Evolutionary conservation across 371 early-diverging fungal genomes (phyloP), one percentile per base, ranked within the genome.

Genomic region (Saksenaea vasiformis): DNA sequence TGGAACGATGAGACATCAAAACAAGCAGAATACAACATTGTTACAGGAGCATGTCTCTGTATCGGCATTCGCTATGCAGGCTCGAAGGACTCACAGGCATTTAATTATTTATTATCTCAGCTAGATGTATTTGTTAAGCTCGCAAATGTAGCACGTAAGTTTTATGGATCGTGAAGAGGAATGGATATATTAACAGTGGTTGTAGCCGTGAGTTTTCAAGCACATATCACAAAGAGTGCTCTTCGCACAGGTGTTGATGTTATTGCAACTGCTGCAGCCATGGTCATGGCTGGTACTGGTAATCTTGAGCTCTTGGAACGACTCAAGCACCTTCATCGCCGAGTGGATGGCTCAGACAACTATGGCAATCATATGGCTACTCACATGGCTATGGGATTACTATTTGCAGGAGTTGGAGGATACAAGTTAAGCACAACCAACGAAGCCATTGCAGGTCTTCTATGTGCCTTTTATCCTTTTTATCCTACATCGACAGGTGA

Each of bases 321-420:
- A 11, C 64, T 95, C 24, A 81, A 90, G 10, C 54, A 66, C 13
- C 71, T 91, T 2, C 85, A 87, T 43, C 70, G 71, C 7, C 77
- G 82, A 27, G 69, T 70, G 7, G 84, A 86, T 14, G 55, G 55
- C 5, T 26, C 36, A 10, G 55, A 55, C 17, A 72, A 64, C 14
- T 97, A 94, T 73, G 95, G 96, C 11, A 83, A 82, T 59, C 93
- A 95, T 66, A 90, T 94, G 88, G 91, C 94, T 1, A 73, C 85
- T 9, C 86, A 90, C 55, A 90, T 94, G 91, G 90, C 96, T 0
- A 67, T 94, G 22, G 97, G 97, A 0, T 69, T 97, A 41, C 68
- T 95, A 41, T 94, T 92, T 72, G 66, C 91, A 15, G 94, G 94
- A 0, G 87, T 90, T 1, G 96, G 95, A 1, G 83, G 85, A 2